phyloP scores from a whole-genome alignment of 2,329 filamentous ascomycete genomes.

The Fusarium sp. region DNA sequence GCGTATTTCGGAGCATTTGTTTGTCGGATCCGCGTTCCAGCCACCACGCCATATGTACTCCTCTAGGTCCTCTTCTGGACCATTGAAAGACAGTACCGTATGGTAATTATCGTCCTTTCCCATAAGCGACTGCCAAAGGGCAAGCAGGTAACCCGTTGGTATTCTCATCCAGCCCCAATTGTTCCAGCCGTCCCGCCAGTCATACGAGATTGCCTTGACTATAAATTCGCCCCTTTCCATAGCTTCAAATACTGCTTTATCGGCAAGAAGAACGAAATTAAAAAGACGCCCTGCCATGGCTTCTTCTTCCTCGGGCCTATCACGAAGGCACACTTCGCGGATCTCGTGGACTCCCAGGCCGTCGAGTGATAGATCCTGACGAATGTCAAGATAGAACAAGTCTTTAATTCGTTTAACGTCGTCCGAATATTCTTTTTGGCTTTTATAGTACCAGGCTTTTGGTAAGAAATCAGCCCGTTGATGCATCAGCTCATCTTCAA shows the following conservation, averaged over 20 bases:
- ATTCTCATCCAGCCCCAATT: slow-evolving; percentile 22
- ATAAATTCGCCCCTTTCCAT: background rate
- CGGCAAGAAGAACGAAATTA: background rate
- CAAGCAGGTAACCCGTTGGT: slow-evolving; percentile 12
- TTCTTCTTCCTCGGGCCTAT: rapidly evolving
- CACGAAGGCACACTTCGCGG: background rate
- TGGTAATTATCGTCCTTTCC: background rate
- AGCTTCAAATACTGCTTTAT: background rate
- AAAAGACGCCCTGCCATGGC: background rate
- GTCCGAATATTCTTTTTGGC: background rate
- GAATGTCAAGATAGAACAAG: background rate
- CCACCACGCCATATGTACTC: background rate
- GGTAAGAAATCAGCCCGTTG: background rate
- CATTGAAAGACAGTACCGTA: background rate
- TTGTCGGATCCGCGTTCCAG: rapidly evolving
- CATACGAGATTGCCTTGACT: background rate
- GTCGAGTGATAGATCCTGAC: background rate
- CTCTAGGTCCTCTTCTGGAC: slow-evolving; percentile 9
- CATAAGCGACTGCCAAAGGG: slow-evolving; percentile 17
- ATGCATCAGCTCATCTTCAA: background rate
- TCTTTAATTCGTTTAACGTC: background rate
- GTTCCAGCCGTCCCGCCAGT: background rate
- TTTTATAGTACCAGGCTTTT: rapidly evolving
- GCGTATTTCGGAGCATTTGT: background rate
- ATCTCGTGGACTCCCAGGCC: background rate